These are phyloP conservation scores for Pichia pseudocactophila DNA, from an alignment of 805 yeast species.

Conservation along the genomic window DNA sequence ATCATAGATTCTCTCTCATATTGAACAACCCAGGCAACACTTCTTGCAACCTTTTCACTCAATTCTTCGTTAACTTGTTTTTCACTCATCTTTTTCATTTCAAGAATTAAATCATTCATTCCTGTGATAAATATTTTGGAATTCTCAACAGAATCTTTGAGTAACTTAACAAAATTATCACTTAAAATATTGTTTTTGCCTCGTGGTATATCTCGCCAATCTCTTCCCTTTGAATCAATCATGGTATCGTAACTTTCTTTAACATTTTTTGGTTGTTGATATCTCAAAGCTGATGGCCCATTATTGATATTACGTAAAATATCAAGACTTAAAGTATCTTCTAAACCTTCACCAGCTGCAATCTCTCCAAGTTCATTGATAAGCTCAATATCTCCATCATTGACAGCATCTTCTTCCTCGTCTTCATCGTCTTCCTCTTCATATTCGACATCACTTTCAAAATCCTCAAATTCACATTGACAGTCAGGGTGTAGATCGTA, in stretches of 20 bases:
- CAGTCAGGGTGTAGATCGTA: slow-evolving; percentile 31
- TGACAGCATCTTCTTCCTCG: slow-evolving; percentile 9
- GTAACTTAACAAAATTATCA: slow-evolving; percentile 17
- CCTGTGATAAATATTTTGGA: slow-evolving; percentile 19
- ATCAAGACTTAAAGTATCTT: slow-evolving; percentile 7
- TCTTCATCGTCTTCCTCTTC: slow-evolving; percentile 15
- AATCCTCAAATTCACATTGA: slow-evolving; percentile 24
- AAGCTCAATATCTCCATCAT: slow-evolving; percentile 10
- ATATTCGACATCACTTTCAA: slow-evolving; percentile 15
- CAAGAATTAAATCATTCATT: slow-evolving; percentile 19
- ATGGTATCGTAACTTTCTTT: slow-evolving; percentile 25
- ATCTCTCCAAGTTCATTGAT: slow-evolving; percentile 1
- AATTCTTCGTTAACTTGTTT: slow-evolving; percentile 19
- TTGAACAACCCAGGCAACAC: slow-evolving; percentile 45
- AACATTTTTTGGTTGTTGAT: slow-evolving; percentile 18
- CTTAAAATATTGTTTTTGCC: slow-evolving; percentile 40
- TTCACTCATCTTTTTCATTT: slow-evolving; percentile 22
- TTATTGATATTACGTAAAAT: slow-evolving; percentile 5
- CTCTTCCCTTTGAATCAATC: slow-evolving; percentile 52
- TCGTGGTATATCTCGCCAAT: slow-evolving; percentile 67
- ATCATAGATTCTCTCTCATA: slow-evolving; percentile 20
- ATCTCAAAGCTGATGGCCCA: slow-evolving; percentile 28
- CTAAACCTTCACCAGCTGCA: neutral
- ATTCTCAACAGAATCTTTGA: slow-evolving; percentile 18
- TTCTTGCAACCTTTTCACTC: slow-evolving; percentile 36